phyloP scores from a whole-genome alignment of 257 asterid genomes.

The Plantago ovata region DNA sequence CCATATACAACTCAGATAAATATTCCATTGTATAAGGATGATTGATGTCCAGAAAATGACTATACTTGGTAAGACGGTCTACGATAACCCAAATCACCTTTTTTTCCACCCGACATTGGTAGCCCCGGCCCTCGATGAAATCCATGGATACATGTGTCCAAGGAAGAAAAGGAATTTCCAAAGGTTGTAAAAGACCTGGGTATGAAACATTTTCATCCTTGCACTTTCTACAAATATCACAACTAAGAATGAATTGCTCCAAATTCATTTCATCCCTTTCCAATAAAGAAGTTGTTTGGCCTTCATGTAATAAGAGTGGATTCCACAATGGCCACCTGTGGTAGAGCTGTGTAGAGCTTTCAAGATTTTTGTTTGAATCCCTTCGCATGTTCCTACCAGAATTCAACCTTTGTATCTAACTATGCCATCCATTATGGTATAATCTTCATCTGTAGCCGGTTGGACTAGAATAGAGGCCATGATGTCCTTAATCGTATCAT shows the following conservation, averaged over 20 bases:
- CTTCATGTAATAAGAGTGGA: neutral
- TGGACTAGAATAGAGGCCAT: neutral
- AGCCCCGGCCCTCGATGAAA: too few relatives aligned
- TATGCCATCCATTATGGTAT: neutral
- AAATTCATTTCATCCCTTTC: neutral
- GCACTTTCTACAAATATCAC: too few relatives aligned
- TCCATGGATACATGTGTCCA: neutral
- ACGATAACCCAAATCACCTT: neutral
- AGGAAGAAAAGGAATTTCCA: neutral
- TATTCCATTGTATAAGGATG: neutral
- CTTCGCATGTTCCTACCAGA: too few relatives aligned
- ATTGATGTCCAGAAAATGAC: neutral
- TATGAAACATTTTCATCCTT: too few relatives aligned
- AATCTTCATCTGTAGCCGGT: neutral
- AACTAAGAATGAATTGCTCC: too few relatives aligned
- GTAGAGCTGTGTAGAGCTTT: neutral
- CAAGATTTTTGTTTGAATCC: neutral
- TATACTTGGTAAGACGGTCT: neutral
- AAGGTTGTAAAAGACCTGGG: neutral
- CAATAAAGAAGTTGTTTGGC: neutral
- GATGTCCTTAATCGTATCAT: neutral
- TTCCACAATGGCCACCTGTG: neutral
- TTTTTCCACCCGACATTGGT: too few relatives aligned
- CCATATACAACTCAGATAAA: neutral
- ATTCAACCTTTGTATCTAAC: neutral